Evolutionary conservation across 495 filamentous ascomycete species (phyloP).

Genomic region (Neurospora sp.): DNA sequence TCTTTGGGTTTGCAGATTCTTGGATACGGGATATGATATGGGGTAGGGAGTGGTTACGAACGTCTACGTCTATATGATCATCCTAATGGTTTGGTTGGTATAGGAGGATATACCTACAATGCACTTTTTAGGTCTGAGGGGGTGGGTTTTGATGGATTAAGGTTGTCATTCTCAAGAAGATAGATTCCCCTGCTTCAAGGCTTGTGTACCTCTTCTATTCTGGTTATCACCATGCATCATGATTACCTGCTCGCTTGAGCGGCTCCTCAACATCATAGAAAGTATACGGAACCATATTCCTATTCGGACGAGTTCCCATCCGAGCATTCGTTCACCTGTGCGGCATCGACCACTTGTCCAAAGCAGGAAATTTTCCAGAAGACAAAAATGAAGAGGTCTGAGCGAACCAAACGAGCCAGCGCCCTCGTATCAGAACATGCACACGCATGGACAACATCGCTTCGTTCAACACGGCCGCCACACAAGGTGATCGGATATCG

Average conservation of each 20-base stretch:
- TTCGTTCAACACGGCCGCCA: background rate
- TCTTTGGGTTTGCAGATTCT: background rate
- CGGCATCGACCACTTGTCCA: background rate
- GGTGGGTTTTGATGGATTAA: background rate
- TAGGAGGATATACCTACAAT: background rate
- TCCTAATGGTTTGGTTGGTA: background rate
- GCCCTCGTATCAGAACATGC: background rate
- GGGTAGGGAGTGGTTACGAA: background rate
- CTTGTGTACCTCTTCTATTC: background rate
- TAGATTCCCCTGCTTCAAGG: background rate
- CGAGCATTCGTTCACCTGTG: background rate
- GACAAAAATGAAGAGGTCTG: background rate
- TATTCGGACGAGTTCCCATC: background rate
- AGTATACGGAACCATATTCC: background rate
- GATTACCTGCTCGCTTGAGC: background rate
- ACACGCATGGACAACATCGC: background rate
- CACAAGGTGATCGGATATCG: background rate
- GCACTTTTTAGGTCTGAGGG: background rate
- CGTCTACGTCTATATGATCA: background rate
- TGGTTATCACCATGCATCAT: background rate
- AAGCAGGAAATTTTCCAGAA: background rate
- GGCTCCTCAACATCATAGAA: background rate
- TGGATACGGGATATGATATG: background rate
- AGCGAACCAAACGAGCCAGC: background rate
- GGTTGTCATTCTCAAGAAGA: background rate